Evolutionary conservation across 805 yeast genomes (phyloP).

Genomic region (Starmerella apis): DNA sequence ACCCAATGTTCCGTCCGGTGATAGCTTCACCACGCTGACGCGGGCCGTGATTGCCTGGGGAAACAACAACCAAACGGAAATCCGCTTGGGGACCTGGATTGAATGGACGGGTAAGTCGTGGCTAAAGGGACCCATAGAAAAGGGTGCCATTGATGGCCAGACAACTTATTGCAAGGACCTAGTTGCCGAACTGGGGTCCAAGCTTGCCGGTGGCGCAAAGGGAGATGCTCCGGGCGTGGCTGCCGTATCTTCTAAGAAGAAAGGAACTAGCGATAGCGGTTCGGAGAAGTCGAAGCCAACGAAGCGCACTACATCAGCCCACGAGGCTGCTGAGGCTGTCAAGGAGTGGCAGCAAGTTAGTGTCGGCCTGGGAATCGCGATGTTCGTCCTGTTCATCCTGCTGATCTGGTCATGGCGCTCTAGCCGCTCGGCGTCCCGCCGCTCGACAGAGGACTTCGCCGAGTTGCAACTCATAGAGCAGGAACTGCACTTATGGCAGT

Average conservation of each 20-base stretch:
- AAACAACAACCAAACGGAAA: conserved; percentile 44
- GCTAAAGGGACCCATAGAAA: conserved; percentile 83
- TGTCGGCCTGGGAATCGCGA: conserved; percentile 9
- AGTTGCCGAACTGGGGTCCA: conserved; percentile 31
- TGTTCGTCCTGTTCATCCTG: conserved; percentile 17
- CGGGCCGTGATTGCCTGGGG: conserved; percentile 52
- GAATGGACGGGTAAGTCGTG: conserved; percentile 89
- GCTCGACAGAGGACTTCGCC: conserved; percentile 9
- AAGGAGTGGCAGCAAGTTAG: conserved; percentile 20
- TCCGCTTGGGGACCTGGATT: conserved; percentile 58
- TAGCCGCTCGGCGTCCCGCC: conserved; percentile 3
- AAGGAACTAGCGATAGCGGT: conserved; percentile 11
- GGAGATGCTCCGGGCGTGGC: neutral
- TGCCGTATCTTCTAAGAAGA: conserved; percentile 1
- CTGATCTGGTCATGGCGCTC: conserved; percentile 10
- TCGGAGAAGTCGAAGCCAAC: conserved; percentile 10
- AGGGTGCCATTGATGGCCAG: conserved; percentile 75
- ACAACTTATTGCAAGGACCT: conserved; percentile 47
- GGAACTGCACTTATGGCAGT: conserved; percentile 59
- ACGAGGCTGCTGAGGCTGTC: conserved; percentile 20
- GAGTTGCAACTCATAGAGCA: conserved; percentile 34
- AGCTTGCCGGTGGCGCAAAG: conserved; percentile 7
- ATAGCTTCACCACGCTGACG: conserved; percentile 50
- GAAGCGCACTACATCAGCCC: conserved; percentile 12
- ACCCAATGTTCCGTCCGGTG: conserved; percentile 94